Conservation (phyloP, 768 basidiomycete genomes). For the Rubroboletus pulcherrimus region DNA sequence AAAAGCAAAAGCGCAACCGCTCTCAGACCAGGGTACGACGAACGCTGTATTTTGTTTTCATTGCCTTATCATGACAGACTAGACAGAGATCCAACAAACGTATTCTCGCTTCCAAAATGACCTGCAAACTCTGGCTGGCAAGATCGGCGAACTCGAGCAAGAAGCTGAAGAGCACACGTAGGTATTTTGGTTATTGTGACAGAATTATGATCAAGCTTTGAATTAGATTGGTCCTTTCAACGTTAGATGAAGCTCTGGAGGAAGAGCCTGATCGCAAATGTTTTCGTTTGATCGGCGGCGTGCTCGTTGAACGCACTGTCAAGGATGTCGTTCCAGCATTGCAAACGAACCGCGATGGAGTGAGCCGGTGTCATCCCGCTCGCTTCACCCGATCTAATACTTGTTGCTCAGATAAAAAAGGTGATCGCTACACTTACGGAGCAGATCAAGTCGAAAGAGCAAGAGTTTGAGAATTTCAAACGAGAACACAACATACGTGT, state of each 20-base stretch:
- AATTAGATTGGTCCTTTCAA: slow-evolving; percentile 78
- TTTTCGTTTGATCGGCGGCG: slow-evolving; percentile 93
- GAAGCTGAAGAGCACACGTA: slow-evolving; percentile 95
- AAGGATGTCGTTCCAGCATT: slow-evolving; percentile 90
- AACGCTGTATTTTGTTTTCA: neutral
- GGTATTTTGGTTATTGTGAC: slow-evolving; percentile 29
- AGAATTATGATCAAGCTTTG: neutral
- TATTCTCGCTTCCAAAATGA: slow-evolving; percentile 85
- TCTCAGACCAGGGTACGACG: slow-evolving; percentile 70
- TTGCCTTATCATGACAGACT: slow-evolving; percentile 38
- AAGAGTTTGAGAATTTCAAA: slow-evolving; percentile 78
- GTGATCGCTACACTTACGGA: slow-evolving; percentile 74
- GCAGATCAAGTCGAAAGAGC: slow-evolving; percentile 87
- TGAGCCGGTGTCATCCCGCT: slow-evolving; percentile 35
- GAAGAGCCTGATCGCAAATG: slow-evolving; percentile 90
- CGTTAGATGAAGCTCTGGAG: slow-evolving; percentile 76
- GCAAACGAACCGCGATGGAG: slow-evolving; percentile 85
- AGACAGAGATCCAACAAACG: slow-evolving; percentile 81
- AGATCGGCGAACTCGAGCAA: slow-evolving; percentile 94
- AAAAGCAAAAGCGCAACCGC: slow-evolving; percentile 53
- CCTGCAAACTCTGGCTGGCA: slow-evolving; percentile 84
- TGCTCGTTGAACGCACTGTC: slow-evolving; percentile 93
- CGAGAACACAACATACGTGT: slow-evolving; percentile 72
- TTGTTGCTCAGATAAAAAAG: slow-evolving; percentile 63
- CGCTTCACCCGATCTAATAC: slow-evolving; percentile 5